These are phyloP conservation scores for Dothideomycetes sp. DNA, from an alignment of 2,329 filamentous ascomycete species.

Conservation along the genomic window DNA sequence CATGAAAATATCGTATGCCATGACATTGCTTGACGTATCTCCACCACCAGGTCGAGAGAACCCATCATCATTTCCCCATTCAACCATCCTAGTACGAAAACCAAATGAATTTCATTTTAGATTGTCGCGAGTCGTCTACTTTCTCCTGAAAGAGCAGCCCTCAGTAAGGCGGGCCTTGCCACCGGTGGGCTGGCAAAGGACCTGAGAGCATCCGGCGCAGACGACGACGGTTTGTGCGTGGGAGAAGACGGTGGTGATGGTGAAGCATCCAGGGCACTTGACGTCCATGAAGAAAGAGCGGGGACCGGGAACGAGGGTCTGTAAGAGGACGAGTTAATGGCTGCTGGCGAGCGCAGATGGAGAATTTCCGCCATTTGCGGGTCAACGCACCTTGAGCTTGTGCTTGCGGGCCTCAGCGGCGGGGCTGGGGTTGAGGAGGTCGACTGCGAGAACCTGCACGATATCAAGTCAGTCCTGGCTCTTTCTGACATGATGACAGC, in stretches of 20 bases:
- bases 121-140: slow-evolving; percentile 57
- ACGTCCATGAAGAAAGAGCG: slow-evolving; percentile 99
- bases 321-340: slow-evolving; percentile 7
- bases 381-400: slow-evolving; percentile 90
- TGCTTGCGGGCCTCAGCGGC: slow-evolving; percentile 99
- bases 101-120: slow-evolving; percentile 9
- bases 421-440: slow-evolving; percentile 98
- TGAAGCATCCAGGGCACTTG: slow-evolving; percentile 99
- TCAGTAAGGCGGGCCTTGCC: slow-evolving; percentile 98
- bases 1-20: not conserved
- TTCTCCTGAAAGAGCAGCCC: slow-evolving; percentile 99
- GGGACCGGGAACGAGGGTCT: slow-evolving; percentile 74
- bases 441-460: slow-evolving; percentile 94
- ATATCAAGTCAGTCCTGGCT: slow-evolving; percentile 4
- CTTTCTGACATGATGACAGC: not conserved
- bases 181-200: slow-evolving; percentile 98
- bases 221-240: slow-evolving; percentile 99
- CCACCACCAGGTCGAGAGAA: too few relatives aligned
- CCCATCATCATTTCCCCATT: slow-evolving; percentile 1
- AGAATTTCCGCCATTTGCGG: too few relatives aligned
- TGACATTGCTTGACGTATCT: not conserved
- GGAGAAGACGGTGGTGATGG: slow-evolving; percentile 99
- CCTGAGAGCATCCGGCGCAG: slow-evolving; percentile 98
- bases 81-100: slow-evolving; percentile 5
- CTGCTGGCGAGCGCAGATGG: not conserved